These are phyloP conservation scores for Eucalyptus polyanthemos DNA, from an alignment of 345 rosid species.

Conservation along the genomic window DNA sequence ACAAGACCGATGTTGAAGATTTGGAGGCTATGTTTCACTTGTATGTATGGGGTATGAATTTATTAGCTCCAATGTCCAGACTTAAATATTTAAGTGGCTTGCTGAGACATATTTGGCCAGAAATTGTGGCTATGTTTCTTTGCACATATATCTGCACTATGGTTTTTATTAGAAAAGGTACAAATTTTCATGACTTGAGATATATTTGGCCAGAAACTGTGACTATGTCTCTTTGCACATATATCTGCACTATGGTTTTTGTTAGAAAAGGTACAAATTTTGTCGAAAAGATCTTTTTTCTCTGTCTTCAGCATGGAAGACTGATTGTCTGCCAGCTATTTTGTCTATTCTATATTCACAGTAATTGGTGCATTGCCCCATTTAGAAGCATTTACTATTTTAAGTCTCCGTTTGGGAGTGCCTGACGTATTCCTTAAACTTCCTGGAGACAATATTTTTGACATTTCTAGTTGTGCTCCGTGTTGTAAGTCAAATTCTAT, in stretches of 20 bases:
- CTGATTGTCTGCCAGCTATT: neutral
- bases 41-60: slow-evolving; percentile 86
- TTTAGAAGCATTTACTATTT: neutral
- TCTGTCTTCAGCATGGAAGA: neutral
- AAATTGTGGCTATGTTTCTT: neutral
- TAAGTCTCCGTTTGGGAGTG: neutral
- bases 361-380: neutral
- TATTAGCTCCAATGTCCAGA: neutral
- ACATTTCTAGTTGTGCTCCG: neutral
- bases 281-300: neutral
- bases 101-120: neutral
- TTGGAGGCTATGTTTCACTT: slow-evolving; percentile 90
- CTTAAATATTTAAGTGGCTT: neutral
- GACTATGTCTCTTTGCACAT: neutral
- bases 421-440: neutral
- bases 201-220: neutral
- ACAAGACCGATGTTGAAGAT: slow-evolving; percentile 95
- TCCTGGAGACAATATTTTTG: neutral
- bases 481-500: neutral
- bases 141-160: neutral
- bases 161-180: neutral
- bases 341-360: neutral
- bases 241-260: neutral
- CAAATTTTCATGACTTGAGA: neutral
- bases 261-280: neutral